These are phyloP conservation scores for Canavalia ensiformis DNA, from an alignment of 306 rosid species.

Conservation along the genomic window DNA sequence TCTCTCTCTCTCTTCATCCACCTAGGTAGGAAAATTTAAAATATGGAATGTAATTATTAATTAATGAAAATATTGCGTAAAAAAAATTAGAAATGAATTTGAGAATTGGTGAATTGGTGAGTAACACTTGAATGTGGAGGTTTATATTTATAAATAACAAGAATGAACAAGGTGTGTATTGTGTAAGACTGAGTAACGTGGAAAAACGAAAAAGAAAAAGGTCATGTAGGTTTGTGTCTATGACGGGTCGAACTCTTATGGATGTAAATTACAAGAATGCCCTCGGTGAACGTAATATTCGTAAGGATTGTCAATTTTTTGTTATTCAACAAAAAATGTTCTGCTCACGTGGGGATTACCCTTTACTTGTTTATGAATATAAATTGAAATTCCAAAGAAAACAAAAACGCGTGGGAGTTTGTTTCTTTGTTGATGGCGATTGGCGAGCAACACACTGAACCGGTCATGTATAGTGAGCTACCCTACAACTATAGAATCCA, in stretches of 20 bases:
- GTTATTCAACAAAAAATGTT: not conserved
- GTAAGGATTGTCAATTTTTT: not conserved
- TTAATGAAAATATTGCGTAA: not conserved
- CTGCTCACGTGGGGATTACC: slow-evolving; percentile 36
- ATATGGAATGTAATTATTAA: not conserved
- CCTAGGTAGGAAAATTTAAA: not conserved
- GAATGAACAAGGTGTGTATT: too few relatives aligned
- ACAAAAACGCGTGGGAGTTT: slow-evolving; percentile 30
- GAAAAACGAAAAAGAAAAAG: not conserved
- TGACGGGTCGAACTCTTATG: slow-evolving; percentile 30
- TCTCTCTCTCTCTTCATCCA: slow-evolving; percentile 64
- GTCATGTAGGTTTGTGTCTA: not conserved
- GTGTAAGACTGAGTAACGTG: too few relatives aligned
- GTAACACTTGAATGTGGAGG: slow-evolving; percentile 4
- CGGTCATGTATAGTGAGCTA: slow-evolving; percentile 39
- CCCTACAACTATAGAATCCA: not conserved
- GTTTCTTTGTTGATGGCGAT: too few relatives aligned
- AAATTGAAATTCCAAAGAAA: too few relatives aligned
- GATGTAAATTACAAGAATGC: not conserved
- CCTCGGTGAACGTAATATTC: not conserved
- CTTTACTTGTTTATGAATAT: not conserved
- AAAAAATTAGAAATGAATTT: not conserved
- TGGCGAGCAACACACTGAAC: slow-evolving; percentile 38
- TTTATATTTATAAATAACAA: slow-evolving; percentile 37
- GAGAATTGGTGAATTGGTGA: not conserved